Conservation (phyloP, 164 flowering plant species). For the Chimonanthus praecox region DNA sequence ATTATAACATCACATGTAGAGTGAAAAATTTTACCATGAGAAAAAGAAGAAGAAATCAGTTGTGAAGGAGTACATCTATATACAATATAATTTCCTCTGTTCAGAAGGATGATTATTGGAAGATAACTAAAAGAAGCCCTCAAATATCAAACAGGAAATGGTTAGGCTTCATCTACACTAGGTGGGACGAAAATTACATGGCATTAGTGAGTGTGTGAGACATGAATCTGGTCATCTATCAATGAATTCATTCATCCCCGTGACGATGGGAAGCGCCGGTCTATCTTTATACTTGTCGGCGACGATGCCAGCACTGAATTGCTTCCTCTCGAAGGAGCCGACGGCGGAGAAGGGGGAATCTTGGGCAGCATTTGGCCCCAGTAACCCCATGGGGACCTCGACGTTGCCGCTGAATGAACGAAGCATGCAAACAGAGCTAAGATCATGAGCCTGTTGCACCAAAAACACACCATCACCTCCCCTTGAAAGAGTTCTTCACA, state of each 20-base stretch:
- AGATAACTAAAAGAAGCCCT: neutral
- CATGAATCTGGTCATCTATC: neutral
- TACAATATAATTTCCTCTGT: no score
- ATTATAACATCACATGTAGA: no score
- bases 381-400: neutral
- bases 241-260: constrained; percentile 2
- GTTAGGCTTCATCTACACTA: constrained; percentile 2
- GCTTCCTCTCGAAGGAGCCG: constrained; percentile 2
- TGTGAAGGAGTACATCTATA: no score
- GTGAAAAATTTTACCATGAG: no score
- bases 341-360: constrained; percentile 3
- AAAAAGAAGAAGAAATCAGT: no score
- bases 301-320: neutral
- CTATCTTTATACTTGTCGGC: neutral
- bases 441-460: neutral
- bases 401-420: constrained; percentile 1
- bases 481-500: neutral
- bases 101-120: neutral
- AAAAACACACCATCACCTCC: neutral
- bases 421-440: neutral
- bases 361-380: constrained; percentile 7
- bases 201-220: neutral
- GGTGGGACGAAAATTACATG: neutral
- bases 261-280: neutral
- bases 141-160: neutral